These are phyloP conservation scores for Colletotrichum sp. DNA, from an alignment of 2,329 filamentous ascomycete genomes.

Conservation along the genomic window DNA sequence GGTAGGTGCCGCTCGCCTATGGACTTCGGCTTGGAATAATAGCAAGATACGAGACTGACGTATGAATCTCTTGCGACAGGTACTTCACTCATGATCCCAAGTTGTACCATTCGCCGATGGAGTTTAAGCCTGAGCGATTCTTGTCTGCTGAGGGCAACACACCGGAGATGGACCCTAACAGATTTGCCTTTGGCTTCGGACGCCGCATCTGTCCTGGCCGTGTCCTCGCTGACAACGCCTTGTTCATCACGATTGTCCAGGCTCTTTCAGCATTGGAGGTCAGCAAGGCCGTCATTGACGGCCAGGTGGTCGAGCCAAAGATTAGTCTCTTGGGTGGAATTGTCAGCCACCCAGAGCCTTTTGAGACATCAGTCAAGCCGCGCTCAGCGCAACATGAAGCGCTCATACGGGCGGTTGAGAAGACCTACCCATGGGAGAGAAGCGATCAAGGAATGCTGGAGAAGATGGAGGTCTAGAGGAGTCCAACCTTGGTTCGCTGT, in stretches of 20 bases:
- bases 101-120: background rate
- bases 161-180: background rate
- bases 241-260: background rate
- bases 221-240: background rate
- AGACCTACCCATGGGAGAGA: background rate
- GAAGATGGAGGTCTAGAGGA: background rate
- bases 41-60: too few species aligned
- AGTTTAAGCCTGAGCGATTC: background rate
- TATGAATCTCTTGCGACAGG: background rate
- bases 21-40: too few species aligned
- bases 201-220: background rate
- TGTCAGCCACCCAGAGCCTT: background rate
- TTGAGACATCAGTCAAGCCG: background rate
- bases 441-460: background rate
- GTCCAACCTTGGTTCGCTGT: accelerated
- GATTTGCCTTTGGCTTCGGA: background rate
- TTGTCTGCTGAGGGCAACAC: background rate
- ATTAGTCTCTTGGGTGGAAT: background rate
- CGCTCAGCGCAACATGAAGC: background rate
- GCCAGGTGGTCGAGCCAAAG: background rate
- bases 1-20: background rate
- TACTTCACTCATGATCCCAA: background rate
- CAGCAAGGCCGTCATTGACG: background rate
- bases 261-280: background rate
- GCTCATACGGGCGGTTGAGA: background rate